Evolutionary conservation across 2,329 filamentous ascomycete genomes (phyloP), one percentile per base, ranked within the genome.

Genomic region (Phyllosticta capitalensis): DNA sequence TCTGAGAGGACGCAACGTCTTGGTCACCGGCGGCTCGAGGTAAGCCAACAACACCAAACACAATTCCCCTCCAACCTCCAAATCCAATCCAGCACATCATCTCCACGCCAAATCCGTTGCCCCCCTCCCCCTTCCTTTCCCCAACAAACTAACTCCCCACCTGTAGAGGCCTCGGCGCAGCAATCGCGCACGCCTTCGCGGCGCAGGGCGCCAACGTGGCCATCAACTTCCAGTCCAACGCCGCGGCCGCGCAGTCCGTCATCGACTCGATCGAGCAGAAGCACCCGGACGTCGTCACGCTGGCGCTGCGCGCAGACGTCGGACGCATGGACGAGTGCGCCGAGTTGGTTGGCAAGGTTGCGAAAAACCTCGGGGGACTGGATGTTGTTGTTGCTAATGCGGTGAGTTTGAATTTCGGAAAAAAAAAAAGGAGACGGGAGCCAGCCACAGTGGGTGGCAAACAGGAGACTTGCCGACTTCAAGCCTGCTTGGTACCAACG

Each of bases 331-430:
- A 74, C 1, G 86, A 88, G 24, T 83, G 88, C 63, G 71, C 76
- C 54, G 75, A 76, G 0, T 78, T 86, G 0, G 82, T 92, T 0
- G 72, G 79, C 19, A 79, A 85, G 52, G 81, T 83, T 1, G 77
- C 85, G 54, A 73, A 79, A 24, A 72, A 72, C n/a, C 78, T 90
- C 63, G 87, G 86, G 4, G 83, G 85, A 1, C 71, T 94, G n/a
- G 89, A 94, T 72, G 79, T 90, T 49, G 77, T 94, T 52, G 83
- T 92, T 66, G 88, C 86, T 2, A 94, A 94, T 71, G 87, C 87
- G 19, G 81, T 84, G 66, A 53, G 77, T 70, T 2, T 12, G 30
- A 14, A 14, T 5, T 12, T 38, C n/a, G n/a, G n/a, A n/a, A n/a
- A n/a, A n/a, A n/a, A n/a, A n/a, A n/a, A n/a, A n/a, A n/a, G n/a